These are phyloP conservation scores for Fomitopsis betulina DNA, from an alignment of 1,284 basidiomycete species.

Conservation along the genomic window DNA sequence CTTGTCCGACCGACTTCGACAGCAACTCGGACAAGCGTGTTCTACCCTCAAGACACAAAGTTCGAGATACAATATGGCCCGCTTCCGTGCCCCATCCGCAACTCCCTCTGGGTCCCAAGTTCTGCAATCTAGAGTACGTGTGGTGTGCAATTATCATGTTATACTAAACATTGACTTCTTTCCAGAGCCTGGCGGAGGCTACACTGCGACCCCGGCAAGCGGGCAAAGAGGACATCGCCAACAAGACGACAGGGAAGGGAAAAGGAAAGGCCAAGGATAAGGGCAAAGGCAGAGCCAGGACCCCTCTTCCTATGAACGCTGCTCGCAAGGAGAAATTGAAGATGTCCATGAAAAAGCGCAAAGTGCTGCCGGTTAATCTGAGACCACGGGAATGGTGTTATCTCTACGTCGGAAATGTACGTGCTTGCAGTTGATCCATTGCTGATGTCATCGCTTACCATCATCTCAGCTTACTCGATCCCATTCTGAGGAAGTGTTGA, in stretches of 20 bases:
- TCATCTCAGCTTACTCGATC: conserved; percentile 26
- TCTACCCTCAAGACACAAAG: not conserved
- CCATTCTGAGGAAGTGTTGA: conserved; percentile 34
- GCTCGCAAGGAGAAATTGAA: conserved; percentile 10
- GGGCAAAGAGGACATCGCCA: not conserved
- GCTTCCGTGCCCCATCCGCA: not conserved
- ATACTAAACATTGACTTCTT: not conserved
- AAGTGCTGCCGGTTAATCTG: not conserved
- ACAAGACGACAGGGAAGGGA: not conserved
- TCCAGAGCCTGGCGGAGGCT: not conserved
- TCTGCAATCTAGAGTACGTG: not conserved
- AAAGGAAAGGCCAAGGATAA: conserved; percentile 9
- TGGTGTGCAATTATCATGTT: not conserved
- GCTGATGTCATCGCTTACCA: not conserved
- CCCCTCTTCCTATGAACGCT: conserved; percentile 4
- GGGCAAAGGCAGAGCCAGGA: conserved; percentile 13
- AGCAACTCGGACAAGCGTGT: not conserved
- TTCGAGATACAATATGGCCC: not conserved
- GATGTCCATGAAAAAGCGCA: conserved; percentile 17
- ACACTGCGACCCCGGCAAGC: not conserved
- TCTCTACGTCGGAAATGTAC: conserved; percentile 60
- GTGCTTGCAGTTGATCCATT: conserved; percentile 14
- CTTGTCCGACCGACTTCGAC: not conserved
- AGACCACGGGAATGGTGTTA: conserved; percentile 22
- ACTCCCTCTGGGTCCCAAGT: not conserved